Evolutionary conservation across 345 rosid genomes (phyloP).

Genomic region (Pseudoturritis turrita): DNA sequence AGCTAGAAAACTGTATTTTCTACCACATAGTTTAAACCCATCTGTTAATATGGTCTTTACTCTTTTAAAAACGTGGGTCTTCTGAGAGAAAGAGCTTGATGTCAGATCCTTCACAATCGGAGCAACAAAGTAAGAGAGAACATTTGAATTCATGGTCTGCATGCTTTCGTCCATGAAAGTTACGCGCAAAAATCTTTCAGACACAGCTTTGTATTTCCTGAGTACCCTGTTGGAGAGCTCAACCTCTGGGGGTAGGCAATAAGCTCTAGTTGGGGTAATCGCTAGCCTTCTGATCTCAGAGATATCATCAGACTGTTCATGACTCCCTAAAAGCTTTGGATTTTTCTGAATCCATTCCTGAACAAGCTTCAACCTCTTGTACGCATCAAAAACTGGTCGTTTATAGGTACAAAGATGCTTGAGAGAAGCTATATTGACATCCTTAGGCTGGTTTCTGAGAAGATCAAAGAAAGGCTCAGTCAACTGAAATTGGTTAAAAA

Average conservation of each 20-base stretch:
- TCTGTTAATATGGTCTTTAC: slow-evolving; percentile 54
- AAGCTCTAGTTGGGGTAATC: slow-evolving; percentile 78
- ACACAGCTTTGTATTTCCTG: slow-evolving; percentile 55
- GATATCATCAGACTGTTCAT: slow-evolving; percentile 45
- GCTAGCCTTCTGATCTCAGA: slow-evolving; percentile 68
- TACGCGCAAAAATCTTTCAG: slow-evolving; percentile 77
- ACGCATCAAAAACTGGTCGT: slow-evolving; percentile 60
- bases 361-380: slow-evolving; percentile 46
- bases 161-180: slow-evolving; percentile 92
- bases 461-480: slow-evolving; percentile 56
- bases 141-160: slow-evolving; percentile 60
- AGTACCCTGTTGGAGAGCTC: slow-evolving; percentile 91
- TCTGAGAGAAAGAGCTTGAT: slow-evolving; percentile 48
- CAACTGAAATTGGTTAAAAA: slow-evolving; percentile 66
- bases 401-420: slow-evolving; percentile 63
- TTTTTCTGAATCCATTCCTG: slow-evolving; percentile 65
- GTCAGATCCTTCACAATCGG: slow-evolving; percentile 61
- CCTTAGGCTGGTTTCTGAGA: slow-evolving; percentile 50
- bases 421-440: slow-evolving; percentile 64
- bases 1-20: slow-evolving; percentile 75
- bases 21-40: slow-evolving; percentile 79
- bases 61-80: slow-evolving; percentile 65
- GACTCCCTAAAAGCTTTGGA: slow-evolving; percentile 45
- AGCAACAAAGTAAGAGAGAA: slow-evolving; percentile 58
- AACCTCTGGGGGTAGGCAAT: slow-evolving; percentile 86